Evolutionary conservation across 2,329 filamentous ascomycete species (phyloP).

Genomic region (Talaromyces amestolkiae): DNA sequence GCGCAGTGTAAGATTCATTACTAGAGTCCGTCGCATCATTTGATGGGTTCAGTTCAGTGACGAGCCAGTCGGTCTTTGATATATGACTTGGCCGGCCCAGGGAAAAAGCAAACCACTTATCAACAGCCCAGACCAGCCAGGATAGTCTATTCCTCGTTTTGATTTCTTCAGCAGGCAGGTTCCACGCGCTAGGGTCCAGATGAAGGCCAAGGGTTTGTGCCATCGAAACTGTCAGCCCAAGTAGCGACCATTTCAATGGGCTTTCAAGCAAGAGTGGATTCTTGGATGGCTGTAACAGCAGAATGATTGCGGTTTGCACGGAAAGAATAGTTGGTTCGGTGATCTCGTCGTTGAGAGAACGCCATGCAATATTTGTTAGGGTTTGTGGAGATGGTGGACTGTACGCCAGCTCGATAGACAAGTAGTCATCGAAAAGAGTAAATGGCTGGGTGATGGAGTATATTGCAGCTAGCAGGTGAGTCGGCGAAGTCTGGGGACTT

Average conservation of each 20-base stretch:
- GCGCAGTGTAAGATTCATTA: background rate
- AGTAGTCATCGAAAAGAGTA: constrained; percentile 10
- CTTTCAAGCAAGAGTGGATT: constrained; percentile 17
- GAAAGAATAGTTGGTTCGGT: constrained; percentile 11
- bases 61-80: constrained; percentile 11
- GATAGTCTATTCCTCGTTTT: background rate
- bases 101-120: constrained; percentile 14
- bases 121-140: constrained; percentile 10
- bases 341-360: constrained; percentile 14
- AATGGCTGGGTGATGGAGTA: constrained; percentile 14
- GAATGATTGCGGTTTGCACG: constrained; percentile 5
- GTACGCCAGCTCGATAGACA: constrained; percentile 12
- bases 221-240: constrained; percentile 13
- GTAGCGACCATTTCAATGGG: constrained; percentile 5
- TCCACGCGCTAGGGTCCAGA: constrained; percentile 6
- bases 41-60: background rate
- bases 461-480: constrained; percentile 12
- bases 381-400: constrained; percentile 7
- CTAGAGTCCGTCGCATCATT: background rate
- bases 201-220: constrained; percentile 14
- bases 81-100: constrained; percentile 13
- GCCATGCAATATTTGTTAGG: constrained; percentile 11
- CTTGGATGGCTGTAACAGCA: constrained; percentile 10
- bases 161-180: constrained; percentile 11
- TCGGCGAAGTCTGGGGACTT: constrained; percentile 5